Base-by-base conservation (phyloP, 1,139 yeast species). In the Saccharomycopsis crataegensis region DNA sequence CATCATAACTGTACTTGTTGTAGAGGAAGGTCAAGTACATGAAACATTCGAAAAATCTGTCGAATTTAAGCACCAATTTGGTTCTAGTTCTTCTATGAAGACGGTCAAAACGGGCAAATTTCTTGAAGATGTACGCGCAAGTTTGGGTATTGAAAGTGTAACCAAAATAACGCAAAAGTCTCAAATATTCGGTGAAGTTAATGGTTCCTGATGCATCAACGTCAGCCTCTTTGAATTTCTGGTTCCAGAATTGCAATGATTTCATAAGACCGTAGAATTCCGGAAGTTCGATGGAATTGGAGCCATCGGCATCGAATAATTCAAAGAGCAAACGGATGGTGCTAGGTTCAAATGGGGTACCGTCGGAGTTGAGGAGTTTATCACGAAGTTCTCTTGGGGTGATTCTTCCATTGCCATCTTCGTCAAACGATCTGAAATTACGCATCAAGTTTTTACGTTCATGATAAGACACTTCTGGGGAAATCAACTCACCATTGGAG, bases 41-140 rank as follows among this genome's bases (percentile, higher is more conserved):
- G 60, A 89, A 75, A 53, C 87, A 75, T 65, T 88, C 96, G 49
- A 88, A 89, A 68, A 88, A 88, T 65, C 82, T 77, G 67, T 88
- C 96, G 66, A 88, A 89, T 59, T 86, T 82, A 66, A 88, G 73
- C 46, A 68, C 67, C 44, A 66, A 60, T 57, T 72, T 60, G 37
- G 46, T 50, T 12, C 42, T 31, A 22, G 53, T 42, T 31, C 49
- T 33, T n/a, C 55, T 40, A 22, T 22, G 28, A 22, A 41, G 31
- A 12, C 40, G 43, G 36, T 49, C 54, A 28, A 16, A 46, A 8
- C 33, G 67, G 42, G 85, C 77, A 63, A 82, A 84, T 58, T 76
- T 78, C 59, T 74, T 79, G 64, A 83, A 85, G 56, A 84, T 69
- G 62, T 78, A 82, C 53, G 80, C 72, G 28, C 82, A 82, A 61